Conservation (phyloP, 768 basidiomycete genomes). For the Rhizopogon sp. region DNA sequence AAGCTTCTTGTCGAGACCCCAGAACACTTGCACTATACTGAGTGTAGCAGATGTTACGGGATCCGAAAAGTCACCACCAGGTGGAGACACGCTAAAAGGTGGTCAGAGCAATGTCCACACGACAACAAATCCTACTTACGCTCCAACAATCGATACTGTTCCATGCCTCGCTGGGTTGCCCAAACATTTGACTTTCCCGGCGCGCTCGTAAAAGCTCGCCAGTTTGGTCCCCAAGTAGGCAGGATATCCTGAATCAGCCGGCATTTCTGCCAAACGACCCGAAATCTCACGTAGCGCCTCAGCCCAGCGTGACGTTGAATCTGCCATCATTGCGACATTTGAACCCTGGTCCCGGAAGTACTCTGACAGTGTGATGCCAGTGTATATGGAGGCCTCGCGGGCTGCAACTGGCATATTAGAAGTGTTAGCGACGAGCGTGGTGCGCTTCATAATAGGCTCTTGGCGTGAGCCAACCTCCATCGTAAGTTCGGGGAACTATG, state of each 20-base stretch:
- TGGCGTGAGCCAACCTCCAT: conserved; percentile 90
- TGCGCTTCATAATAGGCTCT: conserved; percentile 99
- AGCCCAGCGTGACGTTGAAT: conserved; percentile 98
- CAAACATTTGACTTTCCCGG: conserved; percentile 90
- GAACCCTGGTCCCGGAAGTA: conserved; percentile 99
- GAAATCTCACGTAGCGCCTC: conserved; percentile 99
- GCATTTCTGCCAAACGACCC: conserved; percentile 99
- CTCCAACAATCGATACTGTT: conserved; percentile 97
- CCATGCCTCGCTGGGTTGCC: conserved; percentile 87
- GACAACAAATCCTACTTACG: conserved; percentile 53
- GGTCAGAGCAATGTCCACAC: conserved; percentile 5
- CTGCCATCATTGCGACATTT: conserved; percentile 99
- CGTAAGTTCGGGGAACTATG: conserved; percentile 80
- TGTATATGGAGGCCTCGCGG: conserved; percentile 98
- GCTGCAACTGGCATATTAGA: conserved; percentile 99
- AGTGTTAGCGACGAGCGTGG: conserved; percentile 96
- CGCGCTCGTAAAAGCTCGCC: conserved; percentile 97
- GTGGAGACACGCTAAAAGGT: conserved; percentile 80
- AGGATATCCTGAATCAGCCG: conserved; percentile 98
- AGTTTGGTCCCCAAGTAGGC: conserved; percentile 95
- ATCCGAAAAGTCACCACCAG: conserved; percentile 99
- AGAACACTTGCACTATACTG: conserved; percentile 99
- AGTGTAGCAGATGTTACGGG: conserved; percentile 97
- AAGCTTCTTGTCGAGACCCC: conserved; percentile 99
- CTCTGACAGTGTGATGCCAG: conserved; percentile 97